Percentiles rank a stretch among this genome's conserved stretches.
Conservation (phyloP, 2,329 filamentous ascomycete species). For the Xylariaceae sp. region DNA sequence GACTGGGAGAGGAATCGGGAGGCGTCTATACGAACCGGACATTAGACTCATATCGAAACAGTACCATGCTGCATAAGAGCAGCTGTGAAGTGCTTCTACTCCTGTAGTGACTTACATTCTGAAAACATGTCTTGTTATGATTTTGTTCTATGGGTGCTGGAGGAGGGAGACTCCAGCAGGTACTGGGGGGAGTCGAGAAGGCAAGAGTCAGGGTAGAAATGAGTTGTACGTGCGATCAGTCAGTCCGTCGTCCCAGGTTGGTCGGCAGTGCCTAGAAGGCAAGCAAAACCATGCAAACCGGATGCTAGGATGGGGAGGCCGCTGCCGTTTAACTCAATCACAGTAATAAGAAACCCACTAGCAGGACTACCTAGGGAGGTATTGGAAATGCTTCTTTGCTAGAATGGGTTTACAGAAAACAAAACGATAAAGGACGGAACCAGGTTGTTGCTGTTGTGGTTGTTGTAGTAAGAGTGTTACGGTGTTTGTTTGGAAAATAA, state of each 20-base stretch:
- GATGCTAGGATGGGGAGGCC: background rate
- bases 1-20: constrained; percentile 96
- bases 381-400: too few species aligned
- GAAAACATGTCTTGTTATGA: constrained; percentile 70
- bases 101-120: constrained; percentile 72
- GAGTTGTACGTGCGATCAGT: constrained; percentile 13
- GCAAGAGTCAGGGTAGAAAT: constrained; percentile 26
- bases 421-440: too few species aligned
- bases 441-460: too few species aligned
- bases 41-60: constrained; percentile 25
- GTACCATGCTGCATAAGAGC: constrained; percentile 9
- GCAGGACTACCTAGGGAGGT: background rate
- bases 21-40: constrained; percentile 69
- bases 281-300: constrained; percentile 3
- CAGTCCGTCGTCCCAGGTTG: constrained; percentile 18
- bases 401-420: too few species aligned
- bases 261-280: constrained; percentile 24
- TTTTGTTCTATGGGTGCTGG: constrained; percentile 31
- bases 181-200: constrained; percentile 15
- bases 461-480: too few species aligned
- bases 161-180: constrained; percentile 43
- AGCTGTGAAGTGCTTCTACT: background rate
- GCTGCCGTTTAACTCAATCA: too few species aligned
- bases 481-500: too few species aligned
- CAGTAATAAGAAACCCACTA: too few species aligned